Percentiles rank a stretch among this genome's conserved stretches.
These are phyloP conservation scores for Pyrenochaeta sp. DNA, from an alignment of 2,329 filamentous ascomycete genomes.

Conservation along the genomic window DNA sequence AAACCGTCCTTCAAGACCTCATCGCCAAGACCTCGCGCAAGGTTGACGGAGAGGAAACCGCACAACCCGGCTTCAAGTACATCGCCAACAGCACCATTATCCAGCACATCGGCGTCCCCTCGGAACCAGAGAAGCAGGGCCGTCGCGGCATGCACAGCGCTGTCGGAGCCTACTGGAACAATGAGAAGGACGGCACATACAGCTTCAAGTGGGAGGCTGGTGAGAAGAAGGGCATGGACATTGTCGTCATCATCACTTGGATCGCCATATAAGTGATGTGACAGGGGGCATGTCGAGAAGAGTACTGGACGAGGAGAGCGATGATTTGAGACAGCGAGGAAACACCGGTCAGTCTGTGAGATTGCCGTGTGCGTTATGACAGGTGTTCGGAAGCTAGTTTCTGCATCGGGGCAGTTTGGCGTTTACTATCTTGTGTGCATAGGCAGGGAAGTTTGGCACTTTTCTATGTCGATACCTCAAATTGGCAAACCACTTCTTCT, in stretches of 20 bases:
- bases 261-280: conserved; percentile 57
- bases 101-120: conserved; percentile 71
- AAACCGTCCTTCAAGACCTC: conserved; percentile 76
- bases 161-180: conserved; percentile 87
- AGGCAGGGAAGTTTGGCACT: conserved; percentile 7
- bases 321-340: neutral
- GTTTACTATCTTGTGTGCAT: no score
- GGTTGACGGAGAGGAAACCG: no score
- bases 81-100: conserved; percentile 98
- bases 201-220: conserved; percentile 79
- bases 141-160: conserved; percentile 90
- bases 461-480: conserved; percentile 7
- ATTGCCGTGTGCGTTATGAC: no score
- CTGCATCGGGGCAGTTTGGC: no score
- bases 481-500: conserved; percentile 13
- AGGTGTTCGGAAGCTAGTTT: no score
- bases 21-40: conserved; percentile 75
- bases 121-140: conserved; percentile 69
- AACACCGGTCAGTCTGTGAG: no score
- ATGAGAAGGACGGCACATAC: conserved; percentile 90
- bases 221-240: conserved; percentile 60
- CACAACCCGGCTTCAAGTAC: conserved; percentile 81
- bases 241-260: conserved; percentile 70
- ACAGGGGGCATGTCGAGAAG: neutral
- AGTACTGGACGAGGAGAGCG: conserved; percentile 2